Percentiles rank a stretch among this genome's conserved stretches.
These are phyloP conservation scores for Actinomortierella ambigua DNA, from an alignment of 371 early-diverging fungal genomes.

Conservation along the genomic window DNA sequence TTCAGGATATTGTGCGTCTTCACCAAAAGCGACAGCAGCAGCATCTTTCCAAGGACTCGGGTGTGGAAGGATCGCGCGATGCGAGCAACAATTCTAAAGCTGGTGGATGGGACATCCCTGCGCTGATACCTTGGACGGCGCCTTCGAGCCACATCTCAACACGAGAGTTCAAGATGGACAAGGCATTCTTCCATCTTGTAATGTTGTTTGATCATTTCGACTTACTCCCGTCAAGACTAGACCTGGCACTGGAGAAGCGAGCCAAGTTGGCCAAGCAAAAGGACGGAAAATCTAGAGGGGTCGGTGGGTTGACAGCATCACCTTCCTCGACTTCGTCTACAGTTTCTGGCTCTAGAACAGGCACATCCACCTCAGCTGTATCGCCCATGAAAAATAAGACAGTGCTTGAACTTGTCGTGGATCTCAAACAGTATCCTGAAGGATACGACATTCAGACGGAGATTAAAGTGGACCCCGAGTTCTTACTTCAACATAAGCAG, in stretches of 20 bases:
- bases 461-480: slow-evolving; percentile 45
- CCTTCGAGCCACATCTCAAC: neutral
- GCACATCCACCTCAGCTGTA: neutral
- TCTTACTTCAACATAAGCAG: slow-evolving; percentile 41
- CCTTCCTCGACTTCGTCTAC: too few species aligned
- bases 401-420: slow-evolving; percentile 43
- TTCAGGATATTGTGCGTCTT: slow-evolving; percentile 8
- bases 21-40: slow-evolving; percentile 3
- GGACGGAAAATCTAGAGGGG: slow-evolving; percentile 13
- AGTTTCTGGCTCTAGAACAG: too few species aligned
- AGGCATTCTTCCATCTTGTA: slow-evolving; percentile 23
- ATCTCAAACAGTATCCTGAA: slow-evolving; percentile 49
- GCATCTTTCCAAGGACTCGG: neutral
- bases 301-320: slow-evolving; percentile 6
- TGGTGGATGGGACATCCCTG: too few species aligned
- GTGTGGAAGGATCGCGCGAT: too few species aligned
- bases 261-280: slow-evolving; percentile 10
- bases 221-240: slow-evolving; percentile 22
- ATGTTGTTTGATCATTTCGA: slow-evolving; percentile 39
- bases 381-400: slow-evolving; percentile 19
- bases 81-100: too few species aligned
- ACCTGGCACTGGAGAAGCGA: slow-evolving; percentile 20
- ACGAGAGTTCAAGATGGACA: slow-evolving; percentile 36
- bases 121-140: too few species aligned
- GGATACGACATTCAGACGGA: slow-evolving; percentile 50